Percentiles rank a stretch among this genome's conserved stretches.
phyloP scores from a whole-genome alignment of 176 grass and related monocot genomes.

The Olyra latifolia region DNA sequence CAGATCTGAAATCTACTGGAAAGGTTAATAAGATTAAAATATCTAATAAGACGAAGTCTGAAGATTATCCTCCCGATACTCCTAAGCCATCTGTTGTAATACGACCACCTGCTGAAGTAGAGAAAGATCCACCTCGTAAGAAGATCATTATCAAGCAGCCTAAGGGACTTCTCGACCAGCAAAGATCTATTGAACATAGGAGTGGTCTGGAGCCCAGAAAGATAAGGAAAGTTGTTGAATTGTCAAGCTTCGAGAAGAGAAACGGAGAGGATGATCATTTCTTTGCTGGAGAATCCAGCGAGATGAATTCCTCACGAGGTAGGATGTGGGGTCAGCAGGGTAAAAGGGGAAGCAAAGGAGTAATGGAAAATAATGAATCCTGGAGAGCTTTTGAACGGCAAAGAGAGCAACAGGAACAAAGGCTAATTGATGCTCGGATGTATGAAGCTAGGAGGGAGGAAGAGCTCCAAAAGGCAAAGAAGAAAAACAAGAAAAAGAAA shows the following conservation, averaged over 20 bases:
- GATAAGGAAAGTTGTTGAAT: slow-evolving; percentile 75
- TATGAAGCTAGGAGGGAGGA: slow-evolving; percentile 63
- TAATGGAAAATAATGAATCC: slow-evolving; percentile 36
- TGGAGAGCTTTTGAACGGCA: slow-evolving; percentile 64
- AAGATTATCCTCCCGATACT: slow-evolving; percentile 61
- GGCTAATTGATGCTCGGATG: slow-evolving; percentile 60
- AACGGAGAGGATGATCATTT: slow-evolving; percentile 50
- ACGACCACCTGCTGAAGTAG: slow-evolving; percentile 67
- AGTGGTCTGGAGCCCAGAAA: slow-evolving; percentile 59
- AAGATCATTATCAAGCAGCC: slow-evolving; percentile 97
- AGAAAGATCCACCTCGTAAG: slow-evolving; percentile 62
- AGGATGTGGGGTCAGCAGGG: slow-evolving; percentile 46
- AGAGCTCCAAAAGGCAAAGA: slow-evolving; percentile 73
- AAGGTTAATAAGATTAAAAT: slow-evolving; percentile 89
- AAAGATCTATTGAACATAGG: slow-evolving; percentile 39
- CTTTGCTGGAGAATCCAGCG: slow-evolving; percentile 52
- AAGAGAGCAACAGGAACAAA: slow-evolving; percentile 51
- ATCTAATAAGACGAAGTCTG: slow-evolving; percentile 71
- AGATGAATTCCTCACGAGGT: slow-evolving; percentile 47
- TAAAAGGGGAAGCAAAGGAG: slow-evolving; percentile 52
- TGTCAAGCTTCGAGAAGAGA: slow-evolving; percentile 65
- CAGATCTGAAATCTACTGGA: slow-evolving; percentile 57
- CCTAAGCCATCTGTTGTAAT: slow-evolving; percentile 80
- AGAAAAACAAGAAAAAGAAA: slow-evolving; percentile 96
- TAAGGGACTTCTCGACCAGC: slow-evolving; percentile 46